These are phyloP conservation scores for Kwoniella sp. DNA, from an alignment of 768 basidiomycete species.

Conservation along the genomic window DNA sequence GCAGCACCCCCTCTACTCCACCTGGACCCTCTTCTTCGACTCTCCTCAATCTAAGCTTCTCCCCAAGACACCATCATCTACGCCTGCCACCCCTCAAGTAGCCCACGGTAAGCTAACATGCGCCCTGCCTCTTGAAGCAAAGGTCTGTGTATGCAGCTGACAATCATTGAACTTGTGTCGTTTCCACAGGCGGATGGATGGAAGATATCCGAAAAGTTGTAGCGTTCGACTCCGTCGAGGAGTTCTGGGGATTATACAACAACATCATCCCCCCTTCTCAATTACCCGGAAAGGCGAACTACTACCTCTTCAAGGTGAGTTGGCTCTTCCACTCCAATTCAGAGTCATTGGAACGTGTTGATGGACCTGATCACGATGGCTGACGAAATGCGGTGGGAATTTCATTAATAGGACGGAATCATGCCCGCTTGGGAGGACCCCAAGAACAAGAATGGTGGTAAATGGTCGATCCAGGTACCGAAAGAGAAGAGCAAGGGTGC, in stretches of 20 bases:
- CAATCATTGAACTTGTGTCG: not conserved
- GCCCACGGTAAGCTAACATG: constrained; percentile 37
- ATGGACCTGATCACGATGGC: no score
- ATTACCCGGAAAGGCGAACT: constrained; percentile 94
- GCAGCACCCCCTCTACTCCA: constrained; percentile 88
- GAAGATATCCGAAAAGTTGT: constrained; percentile 97
- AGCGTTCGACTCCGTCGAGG: constrained; percentile 93
- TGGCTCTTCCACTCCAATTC: constrained; percentile 13
- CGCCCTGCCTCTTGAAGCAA: no score
- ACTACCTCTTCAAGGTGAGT: constrained; percentile 94
- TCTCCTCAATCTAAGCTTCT: constrained; percentile 88
- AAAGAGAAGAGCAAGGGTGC: constrained; percentile 83
- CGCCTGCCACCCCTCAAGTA: constrained; percentile 62
- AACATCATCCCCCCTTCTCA: constrained; percentile 95
- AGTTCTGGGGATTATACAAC: constrained; percentile 99
- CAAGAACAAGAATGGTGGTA: constrained; percentile 94
- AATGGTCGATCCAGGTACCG: constrained; percentile 97
- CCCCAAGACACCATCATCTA: constrained; percentile 62
- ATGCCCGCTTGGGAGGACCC: constrained; percentile 98
- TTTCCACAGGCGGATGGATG: constrained; percentile 72
- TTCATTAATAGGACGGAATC: constrained; percentile 95
- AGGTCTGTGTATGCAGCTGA: constrained; percentile 8
- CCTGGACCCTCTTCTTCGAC: constrained; percentile 99
- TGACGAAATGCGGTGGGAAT: no score
- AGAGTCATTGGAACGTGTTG: no score